Base-by-base conservation (phyloP, 31 red algal species). In the Endocladia muricata region DNA sequence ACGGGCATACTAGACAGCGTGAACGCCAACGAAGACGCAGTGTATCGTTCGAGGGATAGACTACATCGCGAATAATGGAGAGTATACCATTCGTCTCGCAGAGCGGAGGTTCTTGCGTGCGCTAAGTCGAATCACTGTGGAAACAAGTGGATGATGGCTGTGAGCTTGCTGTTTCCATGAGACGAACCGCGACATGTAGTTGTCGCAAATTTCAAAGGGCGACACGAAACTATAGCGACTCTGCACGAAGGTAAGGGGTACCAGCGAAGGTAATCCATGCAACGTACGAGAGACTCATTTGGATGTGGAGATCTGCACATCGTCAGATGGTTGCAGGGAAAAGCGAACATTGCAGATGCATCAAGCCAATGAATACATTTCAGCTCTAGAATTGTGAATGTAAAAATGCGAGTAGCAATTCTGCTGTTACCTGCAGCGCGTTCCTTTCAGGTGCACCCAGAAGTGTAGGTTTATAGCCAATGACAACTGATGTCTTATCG, bases 101-200 rank as follows among this genome's bases (percentile, higher is more conserved):
- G 65, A n/a, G 65, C 65, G 17, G 65, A 43, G 38, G 42, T 70
- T 7, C 65, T 70, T 5, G 65, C 65, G 23, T 37, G 31, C 23
- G 38, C 65, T 15, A 25, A 41, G 6, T 25, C 31, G 8, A 36
- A 70, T 41, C 32, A 70, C 65, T 42, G 65, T 11, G 65, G 23
- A 43, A 42, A 70, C 36, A 42, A 70, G 9, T 8, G 37, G 15
- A 70, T 42, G 38, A 37, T 70, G 31, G 65, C 35, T 7, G 42
- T 70, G 9, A 70, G 5, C 35, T 42, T 36, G 36, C 31, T 70
- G 42, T 70, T 70, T 42, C 65, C 38, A n/a, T 15, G 9, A 70
- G 36, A 37, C 17, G 15, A 37, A 37, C 25, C 42, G 15, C 37
- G 17, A 28, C 65, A 70, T 28, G 65, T 42, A 41, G 15, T 70